Evolutionary conservation across 2,329 filamentous ascomycete species (phyloP).

Genomic region (Chrysoporthe deuterocubensis): DNA sequence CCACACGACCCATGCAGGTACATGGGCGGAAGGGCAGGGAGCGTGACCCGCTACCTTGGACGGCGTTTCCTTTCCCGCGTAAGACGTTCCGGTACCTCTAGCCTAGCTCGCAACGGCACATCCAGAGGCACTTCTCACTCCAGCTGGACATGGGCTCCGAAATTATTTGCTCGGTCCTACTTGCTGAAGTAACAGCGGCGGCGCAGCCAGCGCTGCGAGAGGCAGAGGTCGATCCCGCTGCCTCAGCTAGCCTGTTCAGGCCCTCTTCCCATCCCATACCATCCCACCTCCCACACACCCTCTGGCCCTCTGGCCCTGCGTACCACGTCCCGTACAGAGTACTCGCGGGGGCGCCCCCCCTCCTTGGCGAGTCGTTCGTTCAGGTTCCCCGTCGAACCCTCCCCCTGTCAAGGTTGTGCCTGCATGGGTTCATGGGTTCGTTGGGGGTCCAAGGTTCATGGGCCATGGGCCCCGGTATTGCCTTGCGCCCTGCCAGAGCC

Average conservation of each 20-base stretch:
- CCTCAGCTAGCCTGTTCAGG: slow-evolving; percentile 4
- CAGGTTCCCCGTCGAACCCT: slow-evolving; percentile 8
- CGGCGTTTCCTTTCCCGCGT: slow-evolving; percentile 28
- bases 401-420: slow-evolving; percentile 13
- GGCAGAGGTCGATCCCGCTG: background rate
- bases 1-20: slow-evolving; percentile 26
- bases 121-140: background rate
- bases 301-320: background rate
- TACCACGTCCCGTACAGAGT: background rate
- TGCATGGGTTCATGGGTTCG: slow-evolving; percentile 11
- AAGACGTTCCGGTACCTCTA: slow-evolving; percentile 26
- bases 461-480: slow-evolving; percentile 14
- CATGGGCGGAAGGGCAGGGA: slow-evolving; percentile 19
- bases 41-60: slow-evolving; percentile 27
- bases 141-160: slow-evolving; percentile 5
- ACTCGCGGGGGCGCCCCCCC: too few relatives aligned
- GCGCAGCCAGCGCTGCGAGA: background rate
- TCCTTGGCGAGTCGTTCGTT: background rate
- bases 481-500: slow-evolving; percentile 10
- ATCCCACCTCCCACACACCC: background rate
- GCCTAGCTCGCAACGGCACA: background rate
- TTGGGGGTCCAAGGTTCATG: slow-evolving; percentile 2
- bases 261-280: background rate
- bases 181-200: background rate
- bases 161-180: slow-evolving; percentile 8